These are phyloP conservation scores for Boletus huronensis DNA, from an alignment of 768 basidiomycete species.

Conservation along the genomic window DNA sequence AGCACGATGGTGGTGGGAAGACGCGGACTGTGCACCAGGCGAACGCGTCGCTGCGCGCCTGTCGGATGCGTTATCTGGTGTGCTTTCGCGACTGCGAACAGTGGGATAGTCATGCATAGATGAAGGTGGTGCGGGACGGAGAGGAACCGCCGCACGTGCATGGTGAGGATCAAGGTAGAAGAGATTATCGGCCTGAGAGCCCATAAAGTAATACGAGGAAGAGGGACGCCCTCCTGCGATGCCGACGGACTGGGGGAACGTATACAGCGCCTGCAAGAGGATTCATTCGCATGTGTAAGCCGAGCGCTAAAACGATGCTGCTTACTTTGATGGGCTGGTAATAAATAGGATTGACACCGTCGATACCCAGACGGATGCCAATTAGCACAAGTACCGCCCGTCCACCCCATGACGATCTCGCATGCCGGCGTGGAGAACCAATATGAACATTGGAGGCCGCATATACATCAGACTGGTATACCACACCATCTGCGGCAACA, in stretches of 20 bases:
- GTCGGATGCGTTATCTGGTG: slow-evolving; percentile 32
- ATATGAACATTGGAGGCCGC: slow-evolving; percentile 54
- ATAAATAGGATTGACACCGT: slow-evolving; percentile 94
- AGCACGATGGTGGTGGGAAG: slow-evolving; percentile 32
- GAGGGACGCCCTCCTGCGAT: slow-evolving; percentile 96
- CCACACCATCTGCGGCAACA: slow-evolving; percentile 74
- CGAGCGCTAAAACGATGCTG: neutral
- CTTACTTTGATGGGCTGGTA: slow-evolving; percentile 78
- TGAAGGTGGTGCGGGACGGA: slow-evolving; percentile 47
- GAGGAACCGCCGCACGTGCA: slow-evolving; percentile 69
- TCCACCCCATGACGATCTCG: slow-evolving; percentile 63
- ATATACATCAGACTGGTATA: slow-evolving; percentile 86
- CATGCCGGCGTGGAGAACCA: slow-evolving; percentile 30
- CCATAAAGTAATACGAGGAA: slow-evolving; percentile 98
- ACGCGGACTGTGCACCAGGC: slow-evolving; percentile 17
- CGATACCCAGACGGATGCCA: slow-evolving; percentile 82
- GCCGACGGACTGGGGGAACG: slow-evolving; percentile 92
- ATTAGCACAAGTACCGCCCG: slow-evolving; percentile 83
- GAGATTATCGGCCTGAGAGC: slow-evolving; percentile 82
- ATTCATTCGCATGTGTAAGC: neutral
- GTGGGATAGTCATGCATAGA: slow-evolving; percentile 23
- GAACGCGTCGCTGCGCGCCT: slow-evolving; percentile 25
- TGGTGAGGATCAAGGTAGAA: slow-evolving; percentile 83
- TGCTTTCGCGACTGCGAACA: slow-evolving; percentile 26
- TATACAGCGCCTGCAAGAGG: slow-evolving; percentile 65